These are phyloP conservation scores for Brassica napus DNA, from an alignment of 345 rosid genomes.

Conservation along the genomic window Da-Ae NC_063445.1:15888001-15888500, in stretches of 20 bases:
- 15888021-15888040: not conserved
- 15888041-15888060: not conserved
- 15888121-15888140: conserved; percentile 37
- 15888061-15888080: conserved; percentile 9
- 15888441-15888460: conserved; percentile 48
- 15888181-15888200: conserved; percentile 36
- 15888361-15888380: conserved; percentile 58
- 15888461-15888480: conserved; percentile 62
- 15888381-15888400: conserved; percentile 41
- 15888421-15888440: conserved; percentile 57
- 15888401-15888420: conserved; percentile 46
- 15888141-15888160: conserved; percentile 34
- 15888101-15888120: not conserved
- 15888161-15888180: conserved; percentile 36
- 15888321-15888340: conserved; percentile 47
- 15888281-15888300: conserved; percentile 28
- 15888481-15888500: conserved; percentile 57
- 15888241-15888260: conserved; percentile 26
- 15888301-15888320: conserved; percentile 33
- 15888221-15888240: not conserved
- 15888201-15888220: conserved; percentile 32
- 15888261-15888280: conserved; percentile 33
- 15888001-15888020: not conserved
- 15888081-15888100: not conserved
- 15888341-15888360: conserved; percentile 47